A percentile compares a stretch with the other conserved stretches of the same genome.
These are phyloP conservation scores for Fusarium proliferatum DNA, from an alignment of 2,329 filamentous ascomycete genomes.

Conservation along the genomic window DNA sequence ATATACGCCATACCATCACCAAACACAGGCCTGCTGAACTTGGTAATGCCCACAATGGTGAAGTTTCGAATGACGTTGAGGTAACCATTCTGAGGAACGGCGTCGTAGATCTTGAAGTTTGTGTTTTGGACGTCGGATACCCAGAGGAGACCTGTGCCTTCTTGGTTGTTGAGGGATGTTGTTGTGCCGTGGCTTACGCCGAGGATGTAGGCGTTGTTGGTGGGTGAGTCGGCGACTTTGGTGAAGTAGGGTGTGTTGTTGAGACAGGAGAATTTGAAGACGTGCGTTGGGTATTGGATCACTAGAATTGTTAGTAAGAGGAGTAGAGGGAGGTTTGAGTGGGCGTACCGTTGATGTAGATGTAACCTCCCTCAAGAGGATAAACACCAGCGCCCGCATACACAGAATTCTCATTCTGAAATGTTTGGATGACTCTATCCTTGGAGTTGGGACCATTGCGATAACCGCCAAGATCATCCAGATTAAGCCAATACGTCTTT, in stretches of 20 bases:
- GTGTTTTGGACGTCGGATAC: slow-evolving; percentile 65
- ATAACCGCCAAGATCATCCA: slow-evolving; percentile 56
- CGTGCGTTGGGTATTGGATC: slow-evolving; percentile 64
- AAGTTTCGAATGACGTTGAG: slow-evolving; percentile 63
- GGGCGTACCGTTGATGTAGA: slow-evolving; percentile 56
- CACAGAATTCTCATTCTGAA: slow-evolving; percentile 57
- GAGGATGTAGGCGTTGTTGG: slow-evolving; percentile 63
- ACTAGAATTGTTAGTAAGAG: slow-evolving; percentile 45
- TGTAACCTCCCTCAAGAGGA: slow-evolving; percentile 60
- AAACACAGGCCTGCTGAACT: slow-evolving; percentile 69
- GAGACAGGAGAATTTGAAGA: slow-evolving; percentile 68
- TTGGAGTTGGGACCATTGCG: slow-evolving; percentile 50
- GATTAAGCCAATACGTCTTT: slow-evolving; percentile 58
- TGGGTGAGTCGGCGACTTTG: slow-evolving; percentile 61
- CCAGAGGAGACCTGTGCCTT: slow-evolving; percentile 68
- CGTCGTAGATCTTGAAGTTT: slow-evolving; percentile 64
- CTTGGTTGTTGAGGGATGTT: slow-evolving; percentile 64
- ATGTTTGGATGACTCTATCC: slow-evolving; percentile 59
- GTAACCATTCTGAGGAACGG: slow-evolving; percentile 58
- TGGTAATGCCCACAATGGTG: slow-evolving; percentile 62
- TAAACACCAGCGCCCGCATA: slow-evolving; percentile 61
- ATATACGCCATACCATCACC: slow-evolving; percentile 67
- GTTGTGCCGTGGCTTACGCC: slow-evolving; percentile 68
- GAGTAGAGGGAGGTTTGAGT: too few species aligned
- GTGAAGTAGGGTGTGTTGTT: slow-evolving; percentile 64